Evolutionary conservation across 225 moss, liverwort and hornwort genomes (phyloP).

Genomic region (Pseudoscleropodium purum): DNA sequence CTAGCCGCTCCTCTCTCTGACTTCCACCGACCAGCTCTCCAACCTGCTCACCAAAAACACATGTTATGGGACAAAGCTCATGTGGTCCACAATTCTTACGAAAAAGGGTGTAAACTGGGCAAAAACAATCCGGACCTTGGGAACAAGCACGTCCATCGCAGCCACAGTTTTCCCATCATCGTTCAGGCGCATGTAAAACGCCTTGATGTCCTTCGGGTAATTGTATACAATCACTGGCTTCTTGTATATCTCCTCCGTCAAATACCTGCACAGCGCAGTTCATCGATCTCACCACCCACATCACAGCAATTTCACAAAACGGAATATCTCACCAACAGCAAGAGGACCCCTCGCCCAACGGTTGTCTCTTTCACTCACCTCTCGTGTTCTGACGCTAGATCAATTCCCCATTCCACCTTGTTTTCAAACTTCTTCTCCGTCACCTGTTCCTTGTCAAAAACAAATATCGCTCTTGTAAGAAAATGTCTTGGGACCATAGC

Average conservation of each 20-base stretch:
- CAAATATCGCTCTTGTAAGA: neutral
- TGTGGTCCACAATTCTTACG: neutral
- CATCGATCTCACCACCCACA: neutral
- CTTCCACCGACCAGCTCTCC: constrained; percentile 96
- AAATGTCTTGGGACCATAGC: neutral
- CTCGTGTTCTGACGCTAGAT: constrained; percentile 92
- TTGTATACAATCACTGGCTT: constrained; percentile 99
- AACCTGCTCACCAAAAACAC: constrained; percentile 25
- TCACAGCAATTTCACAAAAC: neutral
- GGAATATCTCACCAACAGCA: neutral
- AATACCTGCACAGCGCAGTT: constrained; percentile 37
- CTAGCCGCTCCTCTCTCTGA: constrained; percentile 91
- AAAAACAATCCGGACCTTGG: constrained; percentile 39
- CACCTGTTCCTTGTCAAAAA: constrained; percentile 33
- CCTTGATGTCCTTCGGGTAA: constrained; percentile 91
- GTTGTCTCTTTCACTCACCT: constrained; percentile 22
- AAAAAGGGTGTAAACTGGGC: neutral
- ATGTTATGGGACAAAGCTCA: neutral
- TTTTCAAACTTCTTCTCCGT: constrained; percentile 87
- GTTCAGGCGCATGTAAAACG: constrained; percentile 96
- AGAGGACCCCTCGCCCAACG: neutral
- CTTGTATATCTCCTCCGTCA: constrained; percentile 89
- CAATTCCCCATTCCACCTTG: constrained; percentile 95
- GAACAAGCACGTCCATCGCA: constrained; percentile 96
- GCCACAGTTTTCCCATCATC: constrained; percentile 91